Percentiles rank a stretch among this genome's conserved stretches.
Evolutionary conservation across 202 grass and related monocot species (phyloP).

Genomic region (Elaeis oleifera): DNA sequence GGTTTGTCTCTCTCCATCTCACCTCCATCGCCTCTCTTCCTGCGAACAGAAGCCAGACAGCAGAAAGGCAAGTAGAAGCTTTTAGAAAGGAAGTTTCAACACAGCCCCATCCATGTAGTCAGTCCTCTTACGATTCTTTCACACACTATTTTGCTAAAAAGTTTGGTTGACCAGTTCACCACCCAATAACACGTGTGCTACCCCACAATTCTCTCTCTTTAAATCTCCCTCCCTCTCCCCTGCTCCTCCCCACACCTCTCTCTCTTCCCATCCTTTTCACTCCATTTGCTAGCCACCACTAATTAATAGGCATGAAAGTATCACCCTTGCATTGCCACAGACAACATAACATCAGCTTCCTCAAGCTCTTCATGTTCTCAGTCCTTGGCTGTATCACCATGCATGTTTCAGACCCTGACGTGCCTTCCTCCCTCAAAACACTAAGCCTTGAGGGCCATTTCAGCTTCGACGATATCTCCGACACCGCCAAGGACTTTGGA

Average conservation of each 20-base stretch:
- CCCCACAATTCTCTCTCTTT: slow-evolving; percentile 11
- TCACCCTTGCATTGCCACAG: slow-evolving; percentile 17
- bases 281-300: background rate
- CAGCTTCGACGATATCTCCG: slow-evolving; percentile 40
- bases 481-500: slow-evolving; percentile 63
- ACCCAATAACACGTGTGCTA: slow-evolving; percentile 18
- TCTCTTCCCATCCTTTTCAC: background rate
- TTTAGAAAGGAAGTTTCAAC: slow-evolving; percentile 27
- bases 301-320: slow-evolving; percentile 24
- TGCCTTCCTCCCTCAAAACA: slow-evolving; percentile 20
- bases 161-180: slow-evolving; percentile 43
- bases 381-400: slow-evolving; percentile 60
- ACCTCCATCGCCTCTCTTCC: too few relatives aligned
- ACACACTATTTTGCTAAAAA: background rate
- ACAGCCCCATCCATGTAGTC: slow-evolving; percentile 24
- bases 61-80: too few relatives aligned
- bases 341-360: background rate
- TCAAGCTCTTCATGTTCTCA: slow-evolving; percentile 69
- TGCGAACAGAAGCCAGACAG: too few relatives aligned
- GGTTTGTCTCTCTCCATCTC: too few relatives aligned
- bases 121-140: slow-evolving; percentile 37
- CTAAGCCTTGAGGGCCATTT: slow-evolving; percentile 55
- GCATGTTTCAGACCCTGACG: slow-evolving; percentile 57
- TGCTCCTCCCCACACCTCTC: slow-evolving; percentile 15
- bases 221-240: slow-evolving; percentile 25